These are phyloP conservation scores for Cyclotella kingstonii DNA, from an alignment of 108 stramenopile genomes.

Conservation along the genomic window DNA sequence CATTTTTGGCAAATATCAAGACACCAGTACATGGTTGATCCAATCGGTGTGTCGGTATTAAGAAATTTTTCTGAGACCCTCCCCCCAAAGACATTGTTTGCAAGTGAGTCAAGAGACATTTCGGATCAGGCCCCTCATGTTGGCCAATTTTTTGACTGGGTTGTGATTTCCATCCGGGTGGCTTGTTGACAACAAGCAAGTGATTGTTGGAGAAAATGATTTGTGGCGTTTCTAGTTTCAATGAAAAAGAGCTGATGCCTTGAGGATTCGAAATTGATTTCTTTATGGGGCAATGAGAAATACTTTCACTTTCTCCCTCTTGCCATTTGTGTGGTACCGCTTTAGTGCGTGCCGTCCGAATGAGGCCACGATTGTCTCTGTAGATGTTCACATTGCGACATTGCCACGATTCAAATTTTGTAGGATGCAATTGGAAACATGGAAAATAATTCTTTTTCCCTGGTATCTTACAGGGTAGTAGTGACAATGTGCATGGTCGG, in stretches of 20 bases:
- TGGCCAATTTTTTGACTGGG: constrained; percentile 47
- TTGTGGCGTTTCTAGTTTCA: constrained; percentile 28
- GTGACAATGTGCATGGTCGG: no score
- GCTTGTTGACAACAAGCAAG: constrained; percentile 79
- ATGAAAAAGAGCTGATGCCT: neutral
- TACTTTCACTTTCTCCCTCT: no score
- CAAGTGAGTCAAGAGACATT: constrained; percentile 68
- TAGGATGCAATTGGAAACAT: no score
- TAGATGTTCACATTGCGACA: no score
- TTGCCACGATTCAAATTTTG: no score
- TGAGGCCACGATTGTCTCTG: no score
- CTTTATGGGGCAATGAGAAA: no score
- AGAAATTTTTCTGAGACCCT: constrained; percentile 63
- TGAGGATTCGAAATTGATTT: no score
- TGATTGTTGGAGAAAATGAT: constrained; percentile 79
- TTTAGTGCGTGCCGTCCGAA: no score
- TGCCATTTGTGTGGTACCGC: no score
- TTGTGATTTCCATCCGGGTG: constrained; percentile 83
- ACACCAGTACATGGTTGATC: constrained; percentile 88
- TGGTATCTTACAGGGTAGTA: no score
- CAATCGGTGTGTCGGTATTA: constrained; percentile 73
- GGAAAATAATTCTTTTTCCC: no score
- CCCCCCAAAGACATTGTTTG: constrained; percentile 60
- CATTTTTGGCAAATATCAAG: constrained; percentile 74
- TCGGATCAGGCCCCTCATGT: constrained; percentile 25